A percentile compares a stretch with the other conserved stretches of the same genome.
Conservation (phyloP, 169 alveolate species). For the Plasmodium yoelii region DNA sequence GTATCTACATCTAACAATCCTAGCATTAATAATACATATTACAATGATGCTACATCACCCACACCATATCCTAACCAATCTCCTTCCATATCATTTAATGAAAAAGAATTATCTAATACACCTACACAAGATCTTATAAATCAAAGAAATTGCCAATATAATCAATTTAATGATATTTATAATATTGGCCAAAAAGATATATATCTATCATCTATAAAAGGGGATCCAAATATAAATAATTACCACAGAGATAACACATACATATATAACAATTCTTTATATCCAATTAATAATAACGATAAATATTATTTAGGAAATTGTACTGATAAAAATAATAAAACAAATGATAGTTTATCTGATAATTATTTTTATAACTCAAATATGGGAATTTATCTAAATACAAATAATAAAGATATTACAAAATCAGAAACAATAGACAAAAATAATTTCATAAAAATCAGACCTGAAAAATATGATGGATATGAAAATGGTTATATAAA, state of each 20-base stretch:
- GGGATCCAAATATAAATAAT: background rate
- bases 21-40: too few species aligned
- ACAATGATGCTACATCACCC: too few species aligned
- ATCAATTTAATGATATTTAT: background rate
- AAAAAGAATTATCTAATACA: too few species aligned
- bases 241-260: background rate
- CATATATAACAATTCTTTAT: slow-evolving; percentile 5
- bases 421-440: slow-evolving; percentile 5
- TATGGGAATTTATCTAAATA: slow-evolving; percentile 11
- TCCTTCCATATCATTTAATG: too few species aligned
- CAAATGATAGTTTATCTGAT: background rate
- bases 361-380: slow-evolving; percentile 10
- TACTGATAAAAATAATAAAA: background rate
- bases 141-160: slow-evolving; percentile 11
- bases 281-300: slow-evolving; percentile 11
- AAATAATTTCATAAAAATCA: background rate
- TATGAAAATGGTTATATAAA: background rate
- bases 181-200: background rate
- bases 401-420: slow-evolving; percentile 5
- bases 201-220: slow-evolving; percentile 10
- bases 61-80: too few species aligned
- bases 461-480: slow-evolving; percentile 4
- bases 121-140: background rate
- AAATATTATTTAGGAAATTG: slow-evolving; percentile 3
- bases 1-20: too few species aligned